Evolutionary conservation across 1,139 yeast species (phyloP).

Genomic region (Geotrichum reessii): DNA sequence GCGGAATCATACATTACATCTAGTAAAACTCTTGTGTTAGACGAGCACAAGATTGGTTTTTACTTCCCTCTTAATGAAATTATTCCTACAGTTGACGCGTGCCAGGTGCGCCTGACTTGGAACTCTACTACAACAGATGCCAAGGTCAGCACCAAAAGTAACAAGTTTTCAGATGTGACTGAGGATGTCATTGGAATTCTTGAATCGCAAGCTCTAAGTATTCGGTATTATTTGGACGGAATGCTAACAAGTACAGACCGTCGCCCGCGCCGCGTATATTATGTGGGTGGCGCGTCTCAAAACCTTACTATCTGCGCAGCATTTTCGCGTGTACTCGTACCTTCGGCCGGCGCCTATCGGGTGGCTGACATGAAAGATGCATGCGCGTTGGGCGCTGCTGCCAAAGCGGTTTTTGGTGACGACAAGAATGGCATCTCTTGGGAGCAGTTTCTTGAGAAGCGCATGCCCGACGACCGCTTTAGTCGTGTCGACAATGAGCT

Average conservation of each 20-base stretch:
- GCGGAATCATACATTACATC: slow-evolving; percentile 30
- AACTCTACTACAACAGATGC: not conserved
- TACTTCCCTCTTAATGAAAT: slow-evolving; percentile 88
- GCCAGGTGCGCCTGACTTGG: slow-evolving; percentile 5
- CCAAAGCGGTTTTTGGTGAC: slow-evolving; percentile 66
- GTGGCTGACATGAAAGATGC: slow-evolving; percentile 74
- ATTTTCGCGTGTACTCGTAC: slow-evolving; percentile 67
- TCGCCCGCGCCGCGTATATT: slow-evolving; percentile 66
- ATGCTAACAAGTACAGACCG: slow-evolving; percentile 43
- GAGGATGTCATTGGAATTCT: slow-evolving; percentile 74
- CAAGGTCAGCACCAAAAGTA: not conserved
- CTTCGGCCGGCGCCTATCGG: slow-evolving; percentile 55
- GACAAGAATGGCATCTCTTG: slow-evolving; percentile 3
- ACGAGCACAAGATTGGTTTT: slow-evolving; percentile 47
- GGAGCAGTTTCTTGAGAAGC: slow-evolving; percentile 13
- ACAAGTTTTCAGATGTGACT: slow-evolving; percentile 34
- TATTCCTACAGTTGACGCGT: slow-evolving; percentile 46
- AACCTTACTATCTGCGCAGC: slow-evolving; percentile 61
- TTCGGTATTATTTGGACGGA: slow-evolving; percentile 74
- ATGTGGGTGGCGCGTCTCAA: slow-evolving; percentile 84
- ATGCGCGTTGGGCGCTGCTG: slow-evolving; percentile 94
- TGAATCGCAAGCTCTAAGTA: slow-evolving; percentile 81
- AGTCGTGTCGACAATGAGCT: not conserved
- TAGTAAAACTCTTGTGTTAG: slow-evolving; percentile 1
- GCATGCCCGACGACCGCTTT: slow-evolving; percentile 3